These are phyloP conservation scores for Xylaria nigripes DNA, from an alignment of 495 filamentous ascomycete genomes.

Conservation along the genomic window DNA sequence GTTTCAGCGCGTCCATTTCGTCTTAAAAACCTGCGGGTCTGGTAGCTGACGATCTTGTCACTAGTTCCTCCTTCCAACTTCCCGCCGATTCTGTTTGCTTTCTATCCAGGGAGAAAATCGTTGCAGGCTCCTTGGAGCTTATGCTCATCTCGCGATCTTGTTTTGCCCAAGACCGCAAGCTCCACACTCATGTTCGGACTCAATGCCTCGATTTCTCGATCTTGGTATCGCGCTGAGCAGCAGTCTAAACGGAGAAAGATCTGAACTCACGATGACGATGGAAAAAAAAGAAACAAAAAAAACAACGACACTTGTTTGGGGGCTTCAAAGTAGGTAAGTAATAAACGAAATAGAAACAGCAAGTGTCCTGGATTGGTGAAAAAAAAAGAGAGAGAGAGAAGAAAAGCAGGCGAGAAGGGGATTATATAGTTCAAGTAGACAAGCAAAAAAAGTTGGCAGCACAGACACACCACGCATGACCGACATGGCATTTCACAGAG, in stretches of 20 bases:
- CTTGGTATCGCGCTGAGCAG: neutral
- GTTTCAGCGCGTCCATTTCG: slow-evolving; percentile 6
- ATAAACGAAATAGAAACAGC: neutral
- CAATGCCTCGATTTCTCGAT: neutral
- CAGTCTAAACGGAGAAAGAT: neutral
- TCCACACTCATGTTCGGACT: slow-evolving; percentile 8
- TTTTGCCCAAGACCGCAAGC: neutral
- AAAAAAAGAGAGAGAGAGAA: neutral
- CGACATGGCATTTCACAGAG: too few relatives aligned
- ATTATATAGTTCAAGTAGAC: neutral
- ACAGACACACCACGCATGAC: too few relatives aligned
- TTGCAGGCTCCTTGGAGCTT: neutral
- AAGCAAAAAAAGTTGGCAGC: too few relatives aligned
- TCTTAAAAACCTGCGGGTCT: neutral
- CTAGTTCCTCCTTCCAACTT: neutral
- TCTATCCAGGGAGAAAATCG: neutral
- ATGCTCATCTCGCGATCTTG: slow-evolving; percentile 1
- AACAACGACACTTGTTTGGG: too few relatives aligned
- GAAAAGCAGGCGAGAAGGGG: neutral
- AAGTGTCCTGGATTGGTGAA: neutral
- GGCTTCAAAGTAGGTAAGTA: neutral
- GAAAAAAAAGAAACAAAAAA: too few relatives aligned
- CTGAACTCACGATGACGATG: too few relatives aligned
- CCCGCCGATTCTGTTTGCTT: neutral
- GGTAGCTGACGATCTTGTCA: neutral